These are phyloP conservation scores for Kodamaea anthophila DNA, from an alignment of 1,139 yeast genomes.

Conservation along the genomic window DNA sequence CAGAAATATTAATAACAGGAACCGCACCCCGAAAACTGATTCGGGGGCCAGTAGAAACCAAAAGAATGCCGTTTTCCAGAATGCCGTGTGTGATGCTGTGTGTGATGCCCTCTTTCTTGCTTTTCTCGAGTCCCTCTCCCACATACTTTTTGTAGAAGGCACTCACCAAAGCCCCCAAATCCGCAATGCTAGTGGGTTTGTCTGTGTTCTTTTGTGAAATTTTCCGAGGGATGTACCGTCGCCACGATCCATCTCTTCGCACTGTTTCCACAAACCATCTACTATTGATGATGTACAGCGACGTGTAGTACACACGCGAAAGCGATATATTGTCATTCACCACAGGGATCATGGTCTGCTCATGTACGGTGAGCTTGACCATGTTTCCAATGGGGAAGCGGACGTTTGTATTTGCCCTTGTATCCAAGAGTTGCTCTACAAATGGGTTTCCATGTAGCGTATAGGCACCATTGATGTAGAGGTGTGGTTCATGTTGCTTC, in stretches of 20 bases:
- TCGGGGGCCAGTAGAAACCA: too few relatives aligned
- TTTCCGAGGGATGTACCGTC: conserved; percentile 12
- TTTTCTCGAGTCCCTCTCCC: too few relatives aligned
- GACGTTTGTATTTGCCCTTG: conserved; percentile 14
- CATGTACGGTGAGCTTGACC: conserved; percentile 16
- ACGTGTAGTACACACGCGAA: conserved; percentile 6
- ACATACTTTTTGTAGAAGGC: conserved; percentile 1
- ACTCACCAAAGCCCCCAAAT: conserved; percentile 10
- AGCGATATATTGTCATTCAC: conserved; percentile 7
- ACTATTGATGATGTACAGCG: conserved; percentile 12
- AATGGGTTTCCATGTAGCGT: conserved; percentile 19
- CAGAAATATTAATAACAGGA: conserved; percentile 5
- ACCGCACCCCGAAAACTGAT: neutral
- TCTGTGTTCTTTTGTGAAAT: conserved; percentile 8
- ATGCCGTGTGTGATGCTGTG: too few relatives aligned
- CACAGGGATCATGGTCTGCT: conserved; percentile 10
- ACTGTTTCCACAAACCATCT: conserved; percentile 9
- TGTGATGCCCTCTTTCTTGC: too few relatives aligned
- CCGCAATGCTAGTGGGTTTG: conserved; percentile 7
- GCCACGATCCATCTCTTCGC: conserved; percentile 8
- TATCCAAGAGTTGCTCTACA: conserved; percentile 15
- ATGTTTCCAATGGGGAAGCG: conserved; percentile 21
- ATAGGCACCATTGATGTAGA: conserved; percentile 13
- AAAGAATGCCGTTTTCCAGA: too few relatives aligned
- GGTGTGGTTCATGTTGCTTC: conserved; percentile 14